These are phyloP conservation scores for Lanmaoa rubissima DNA, from an alignment of 768 basidiomycete species.

Conservation along the genomic window DNA sequence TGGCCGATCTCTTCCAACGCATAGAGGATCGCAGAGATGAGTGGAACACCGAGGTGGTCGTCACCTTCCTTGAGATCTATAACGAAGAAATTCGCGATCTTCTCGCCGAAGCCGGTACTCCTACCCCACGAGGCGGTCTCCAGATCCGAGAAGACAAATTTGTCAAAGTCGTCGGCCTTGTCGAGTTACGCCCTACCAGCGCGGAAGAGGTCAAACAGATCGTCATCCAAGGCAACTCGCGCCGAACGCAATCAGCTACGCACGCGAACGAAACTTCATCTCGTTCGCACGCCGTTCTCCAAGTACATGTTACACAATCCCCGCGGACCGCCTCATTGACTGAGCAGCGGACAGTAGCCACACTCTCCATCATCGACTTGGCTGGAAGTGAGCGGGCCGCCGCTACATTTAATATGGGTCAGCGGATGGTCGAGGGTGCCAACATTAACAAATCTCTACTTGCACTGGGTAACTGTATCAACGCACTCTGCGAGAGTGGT, in stretches of 20 bases:
- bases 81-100: conserved; percentile 98
- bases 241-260: conserved; percentile 90
- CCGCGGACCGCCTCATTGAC: conserved; percentile 83
- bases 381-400: conserved; percentile 97
- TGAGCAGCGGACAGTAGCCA: conserved; percentile 81
- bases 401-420: conserved; percentile 95
- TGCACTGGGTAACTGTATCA: conserved; percentile 97
- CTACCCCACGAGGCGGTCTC: conserved; percentile 75
- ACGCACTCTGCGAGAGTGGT: conserved; percentile 94
- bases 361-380: conserved; percentile 95
- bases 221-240: conserved; percentile 83
- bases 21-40: conserved; percentile 88
- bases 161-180: conserved; percentile 86
- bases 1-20: conserved; percentile 93
- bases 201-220: conserved; percentile 95
- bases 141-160: conserved; percentile 93
- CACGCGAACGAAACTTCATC: conserved; percentile 97
- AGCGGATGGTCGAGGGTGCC: conserved; percentile 97
- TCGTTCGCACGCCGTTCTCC: conserved; percentile 95
- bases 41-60: conserved; percentile 81
- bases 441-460: conserved; percentile 99
- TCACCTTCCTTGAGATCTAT: conserved; percentile 98
- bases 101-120: conserved; percentile 67
- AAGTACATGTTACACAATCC: conserved; percentile 88
- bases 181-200: conserved; percentile 72